Evolutionary conservation across 192 early-diverging fungal genomes (phyloP), one percentile per base, ranked within the genome.

Genomic region (Chytriomyces hyalinus): DNA sequence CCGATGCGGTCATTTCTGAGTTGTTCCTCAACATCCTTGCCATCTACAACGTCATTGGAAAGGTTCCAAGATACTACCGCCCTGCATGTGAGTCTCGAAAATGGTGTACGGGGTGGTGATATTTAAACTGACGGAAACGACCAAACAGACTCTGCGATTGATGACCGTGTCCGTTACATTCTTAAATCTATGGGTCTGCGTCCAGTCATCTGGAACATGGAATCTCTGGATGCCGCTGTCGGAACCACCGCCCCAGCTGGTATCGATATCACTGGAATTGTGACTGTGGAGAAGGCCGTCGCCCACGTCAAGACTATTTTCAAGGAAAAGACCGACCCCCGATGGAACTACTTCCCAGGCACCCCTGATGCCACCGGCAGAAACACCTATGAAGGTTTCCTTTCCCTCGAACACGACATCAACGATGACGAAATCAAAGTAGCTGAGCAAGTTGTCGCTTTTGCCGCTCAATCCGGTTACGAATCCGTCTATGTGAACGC

Each of bases 101-200:
- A 5, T 10, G 8, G 2, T 76, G 1, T 67, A 4, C 6, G 13
- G 13, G 10, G 6, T 9, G 1, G 44, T 36, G 8, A 1, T 20
- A 61, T 3, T 61, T 22, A 36, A 59, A 49, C 11, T 51, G 48
- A n/a, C 20, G 2, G 47, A 17, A 17, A n/a, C 22, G 45, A 22
- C 10, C 5, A 43, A 20, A 15, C 49, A 63, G 60, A 90, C 62
- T 92, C 92, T 11, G 92, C 94, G 71, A 80, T 91, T 47, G 92
- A 93, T 73, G 89, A 93, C 77, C 90, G 91, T 67, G 87, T 93
- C 36, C 86, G 93, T 22, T 81, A 75, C 73, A 90, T 94, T 45
- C 81, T 85, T 11, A 53, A 70, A 8, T 87, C 92, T 61, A 72
- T 94, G 74, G 92, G 85, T 17, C 82, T 84, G 72, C 64, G 63